These are phyloP conservation scores for Pichia nakasei DNA, from an alignment of 805 yeast genomes.

Conservation along the genomic window DNA sequence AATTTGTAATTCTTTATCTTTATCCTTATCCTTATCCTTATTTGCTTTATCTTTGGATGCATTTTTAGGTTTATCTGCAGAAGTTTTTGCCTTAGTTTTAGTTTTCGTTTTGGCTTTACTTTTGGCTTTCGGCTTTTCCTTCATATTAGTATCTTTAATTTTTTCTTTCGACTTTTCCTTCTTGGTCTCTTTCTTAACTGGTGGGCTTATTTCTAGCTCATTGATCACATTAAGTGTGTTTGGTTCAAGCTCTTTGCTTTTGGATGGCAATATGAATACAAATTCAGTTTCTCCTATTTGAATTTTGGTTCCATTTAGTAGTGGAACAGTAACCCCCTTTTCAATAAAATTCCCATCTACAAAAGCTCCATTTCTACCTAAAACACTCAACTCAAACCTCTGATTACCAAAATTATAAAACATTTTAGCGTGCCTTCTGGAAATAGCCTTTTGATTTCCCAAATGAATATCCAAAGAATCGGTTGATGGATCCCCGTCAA, in stretches of 20 bases:
- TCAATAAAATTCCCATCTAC: constrained; percentile 87
- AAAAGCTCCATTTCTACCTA: constrained; percentile 96
- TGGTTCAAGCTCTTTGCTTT: constrained; percentile 1
- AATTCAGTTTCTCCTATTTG: constrained; percentile 93
- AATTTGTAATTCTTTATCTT: background rate
- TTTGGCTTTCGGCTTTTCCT: background rate
- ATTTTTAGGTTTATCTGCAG: background rate
- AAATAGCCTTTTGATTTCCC: constrained; percentile 87
- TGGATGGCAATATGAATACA: constrained; percentile 67
- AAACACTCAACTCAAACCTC: constrained; percentile 80
- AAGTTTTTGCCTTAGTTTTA: constrained; percentile 1
- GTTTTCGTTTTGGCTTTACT: constrained; percentile 1
- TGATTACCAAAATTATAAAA: constrained; percentile 96
- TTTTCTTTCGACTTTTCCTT: background rate
- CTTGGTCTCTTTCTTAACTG: background rate
- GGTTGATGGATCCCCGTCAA: constrained; percentile 48
- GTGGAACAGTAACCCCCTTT: constrained; percentile 83
- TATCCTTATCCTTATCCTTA: background rate
- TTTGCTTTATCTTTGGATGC: background rate
- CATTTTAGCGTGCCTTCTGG: constrained; percentile 90
- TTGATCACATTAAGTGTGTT: background rate
- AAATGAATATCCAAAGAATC: constrained; percentile 85
- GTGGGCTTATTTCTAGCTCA: background rate
- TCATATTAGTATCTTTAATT: too few relatives aligned
- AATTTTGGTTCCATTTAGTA: constrained; percentile 70